These are phyloP conservation scores for Heritiera fomes DNA, from an alignment of 345 rosid species.

Conservation along the genomic window DNA sequence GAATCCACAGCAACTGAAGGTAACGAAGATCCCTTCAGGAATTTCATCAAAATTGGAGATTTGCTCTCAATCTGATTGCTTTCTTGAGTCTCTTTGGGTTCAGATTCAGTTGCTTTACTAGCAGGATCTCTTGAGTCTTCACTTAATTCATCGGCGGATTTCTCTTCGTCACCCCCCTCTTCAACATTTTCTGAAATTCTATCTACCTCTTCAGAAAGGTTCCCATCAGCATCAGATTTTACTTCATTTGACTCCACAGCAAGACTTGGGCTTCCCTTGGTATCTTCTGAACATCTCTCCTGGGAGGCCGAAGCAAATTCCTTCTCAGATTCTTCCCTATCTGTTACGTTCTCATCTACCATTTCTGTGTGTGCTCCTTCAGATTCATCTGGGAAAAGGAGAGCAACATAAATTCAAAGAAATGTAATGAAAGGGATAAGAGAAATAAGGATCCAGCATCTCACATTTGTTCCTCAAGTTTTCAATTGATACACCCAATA, in stretches of 20 bases:
- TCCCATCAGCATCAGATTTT: constrained; percentile 47
- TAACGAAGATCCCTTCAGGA: constrained; percentile 18
- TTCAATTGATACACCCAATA: not conserved
- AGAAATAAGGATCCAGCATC: not conserved
- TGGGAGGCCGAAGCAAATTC: constrained; percentile 39
- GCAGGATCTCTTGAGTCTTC: constrained; percentile 43
- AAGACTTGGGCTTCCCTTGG: constrained; percentile 33
- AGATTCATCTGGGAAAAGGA: constrained; percentile 40
- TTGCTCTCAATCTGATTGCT: constrained; percentile 24
- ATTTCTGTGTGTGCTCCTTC: constrained; percentile 38
- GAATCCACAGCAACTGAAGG: constrained; percentile 37
- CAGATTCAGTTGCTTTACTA: constrained; percentile 38
- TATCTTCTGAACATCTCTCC: constrained; percentile 40
- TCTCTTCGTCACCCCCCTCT: constrained; percentile 35
- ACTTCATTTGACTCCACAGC: constrained; percentile 38
- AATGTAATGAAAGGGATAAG: not conserved
- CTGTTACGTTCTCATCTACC: constrained; percentile 36
- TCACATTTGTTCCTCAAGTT: not conserved
- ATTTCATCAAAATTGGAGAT: constrained; percentile 26
- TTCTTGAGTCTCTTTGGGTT: constrained; percentile 46
- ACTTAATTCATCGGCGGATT: constrained; percentile 37
- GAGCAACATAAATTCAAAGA: not conserved
- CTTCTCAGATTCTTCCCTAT: constrained; percentile 42
- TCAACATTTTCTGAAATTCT: constrained; percentile 34
- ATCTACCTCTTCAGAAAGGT: constrained; percentile 28